phyloP scores from a whole-genome alignment of 2,329 filamentous ascomycete genomes.

The Spiromastix sp. region DNA sequence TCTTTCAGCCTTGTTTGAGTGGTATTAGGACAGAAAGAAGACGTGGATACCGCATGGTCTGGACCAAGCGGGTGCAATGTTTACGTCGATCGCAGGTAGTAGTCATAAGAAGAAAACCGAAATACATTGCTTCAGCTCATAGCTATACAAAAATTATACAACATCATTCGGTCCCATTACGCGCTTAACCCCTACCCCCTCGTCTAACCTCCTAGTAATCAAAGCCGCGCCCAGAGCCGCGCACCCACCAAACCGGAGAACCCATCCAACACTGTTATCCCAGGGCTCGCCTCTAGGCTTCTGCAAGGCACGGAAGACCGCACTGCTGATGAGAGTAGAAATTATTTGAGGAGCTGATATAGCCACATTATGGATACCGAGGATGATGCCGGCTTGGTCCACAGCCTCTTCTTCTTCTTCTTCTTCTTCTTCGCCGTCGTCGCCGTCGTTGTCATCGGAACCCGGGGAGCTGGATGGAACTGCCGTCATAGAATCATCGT shows the following conservation, averaged over 20 bases:
- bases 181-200: slow-evolving; percentile 35
- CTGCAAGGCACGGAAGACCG: slow-evolving; percentile 76
- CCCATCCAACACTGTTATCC: slow-evolving; percentile 78
- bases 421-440: slow-evolving; percentile 18
- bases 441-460: slow-evolving; percentile 15
- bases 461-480: background rate
- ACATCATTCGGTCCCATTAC: slow-evolving; percentile 1
- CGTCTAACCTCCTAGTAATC: slow-evolving; percentile 57
- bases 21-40: no score
- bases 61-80: no score
- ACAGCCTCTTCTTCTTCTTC: slow-evolving; percentile 47
- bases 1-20: no score
- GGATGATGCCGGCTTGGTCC: slow-evolving; percentile 77
- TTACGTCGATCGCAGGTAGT: no score
- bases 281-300: slow-evolving; percentile 77
- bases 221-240: slow-evolving; percentile 68
- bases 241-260: slow-evolving; percentile 71
- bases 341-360: slow-evolving; percentile 87
- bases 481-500: background rate
- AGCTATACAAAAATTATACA: slow-evolving; percentile 5
- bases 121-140: no score
- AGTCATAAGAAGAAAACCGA: background rate
- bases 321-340: slow-evolving; percentile 71
- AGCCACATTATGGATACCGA: slow-evolving; percentile 93
- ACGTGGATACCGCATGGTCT: no score